A percentile compares a stretch with the other conserved stretches of the same genome.
These are phyloP conservation scores for Fusarium sp. DNA, from an alignment of 2,329 filamentous ascomycete species.

Conservation along the genomic window DNA sequence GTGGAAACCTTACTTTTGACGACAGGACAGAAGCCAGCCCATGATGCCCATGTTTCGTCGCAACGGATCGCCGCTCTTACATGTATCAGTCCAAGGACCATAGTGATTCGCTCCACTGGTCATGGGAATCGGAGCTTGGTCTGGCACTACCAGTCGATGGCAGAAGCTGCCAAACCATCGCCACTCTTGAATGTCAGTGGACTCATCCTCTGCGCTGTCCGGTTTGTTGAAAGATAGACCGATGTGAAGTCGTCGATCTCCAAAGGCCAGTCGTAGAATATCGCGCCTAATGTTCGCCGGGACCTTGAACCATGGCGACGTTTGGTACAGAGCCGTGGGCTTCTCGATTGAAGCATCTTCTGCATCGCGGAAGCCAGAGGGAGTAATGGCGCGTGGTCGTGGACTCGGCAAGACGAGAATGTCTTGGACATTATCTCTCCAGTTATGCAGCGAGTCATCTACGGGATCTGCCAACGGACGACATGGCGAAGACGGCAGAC, in stretches of 20 bases:
- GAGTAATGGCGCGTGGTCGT: neutral
- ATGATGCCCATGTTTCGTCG: neutral
- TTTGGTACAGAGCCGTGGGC: neutral
- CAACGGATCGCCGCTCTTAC: neutral
- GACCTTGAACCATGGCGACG: neutral
- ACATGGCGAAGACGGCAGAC: neutral
- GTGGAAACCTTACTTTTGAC: neutral
- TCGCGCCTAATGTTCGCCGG: neutral
- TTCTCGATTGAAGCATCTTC: rapidly evolving
- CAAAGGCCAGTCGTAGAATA: neutral
- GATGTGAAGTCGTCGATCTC: neutral
- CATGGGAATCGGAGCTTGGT: neutral
- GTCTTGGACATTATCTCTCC: neutral
- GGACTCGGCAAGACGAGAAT: neutral
- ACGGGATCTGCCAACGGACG: too few relatives aligned
- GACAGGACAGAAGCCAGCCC: slow-evolving; percentile 6
- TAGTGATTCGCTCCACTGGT: neutral
- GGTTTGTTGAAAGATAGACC: neutral
- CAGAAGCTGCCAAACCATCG: neutral
- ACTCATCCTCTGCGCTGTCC: neutral
- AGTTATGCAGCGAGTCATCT: neutral
- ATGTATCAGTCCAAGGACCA: neutral
- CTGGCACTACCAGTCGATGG: neutral
- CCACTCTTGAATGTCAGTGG: neutral
- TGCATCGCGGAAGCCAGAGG: neutral